Conservation (phyloP, 2,329 filamentous ascomycete genomes). For the Beauveria bassiana region DNA sequence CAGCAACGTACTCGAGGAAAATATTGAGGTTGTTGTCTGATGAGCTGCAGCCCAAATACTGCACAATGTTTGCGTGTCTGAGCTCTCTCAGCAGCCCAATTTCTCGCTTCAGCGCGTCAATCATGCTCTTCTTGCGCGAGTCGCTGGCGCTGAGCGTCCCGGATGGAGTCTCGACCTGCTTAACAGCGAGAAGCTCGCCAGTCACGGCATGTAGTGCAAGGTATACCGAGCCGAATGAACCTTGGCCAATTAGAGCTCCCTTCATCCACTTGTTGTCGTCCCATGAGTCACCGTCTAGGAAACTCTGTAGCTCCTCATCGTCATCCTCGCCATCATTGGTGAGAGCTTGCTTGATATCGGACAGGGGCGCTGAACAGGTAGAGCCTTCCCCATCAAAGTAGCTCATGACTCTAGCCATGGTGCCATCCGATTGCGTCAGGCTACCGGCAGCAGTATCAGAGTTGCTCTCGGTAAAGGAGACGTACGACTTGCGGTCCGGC, state of each 20-base stretch:
- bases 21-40: slow-evolving; percentile 92
- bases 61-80: slow-evolving; percentile 94
- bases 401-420: slow-evolving; percentile 57
- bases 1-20: slow-evolving; percentile 98
- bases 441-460: slow-evolving; percentile 64
- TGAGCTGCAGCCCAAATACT: slow-evolving; percentile 91
- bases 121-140: slow-evolving; percentile 93
- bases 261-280: slow-evolving; percentile 99
- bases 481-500: slow-evolving; percentile 88
- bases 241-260: slow-evolving; percentile 91
- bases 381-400: slow-evolving; percentile 79
- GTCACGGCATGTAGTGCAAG: slow-evolving; percentile 92
- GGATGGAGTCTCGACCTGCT: slow-evolving; percentile 90
- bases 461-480: slow-evolving; percentile 73
- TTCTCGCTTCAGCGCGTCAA: slow-evolving; percentile 92
- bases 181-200: slow-evolving; percentile 94
- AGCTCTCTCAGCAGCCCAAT: slow-evolving; percentile 90
- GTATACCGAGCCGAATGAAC: slow-evolving; percentile 93
- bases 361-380: slow-evolving; percentile 64
- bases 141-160: slow-evolving; percentile 67
- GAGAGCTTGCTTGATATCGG: slow-evolving; percentile 77
- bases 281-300: slow-evolving; percentile 87
- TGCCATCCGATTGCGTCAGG: slow-evolving; percentile 70
- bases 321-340: slow-evolving; percentile 87
- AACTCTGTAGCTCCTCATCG: slow-evolving; percentile 83